Conservation (phyloP, 495 filamentous ascomycete genomes). For the Podospora tetraspora region DNA sequence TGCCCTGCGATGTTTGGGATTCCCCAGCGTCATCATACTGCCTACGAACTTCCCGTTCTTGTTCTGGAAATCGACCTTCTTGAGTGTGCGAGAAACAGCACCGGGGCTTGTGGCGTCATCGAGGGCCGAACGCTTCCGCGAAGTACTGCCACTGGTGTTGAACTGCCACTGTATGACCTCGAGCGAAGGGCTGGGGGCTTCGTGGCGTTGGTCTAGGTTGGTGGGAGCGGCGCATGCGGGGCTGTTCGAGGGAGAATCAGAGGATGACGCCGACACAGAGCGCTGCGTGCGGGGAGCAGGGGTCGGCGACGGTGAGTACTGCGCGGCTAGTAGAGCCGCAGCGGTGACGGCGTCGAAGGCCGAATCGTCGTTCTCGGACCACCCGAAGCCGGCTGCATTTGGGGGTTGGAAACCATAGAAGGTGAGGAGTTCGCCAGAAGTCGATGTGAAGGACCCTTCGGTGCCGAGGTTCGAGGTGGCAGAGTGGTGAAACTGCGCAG, state of each 20-base stretch:
- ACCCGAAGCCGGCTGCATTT: background rate
- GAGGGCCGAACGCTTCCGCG: constrained; percentile 16
- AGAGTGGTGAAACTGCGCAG: background rate
- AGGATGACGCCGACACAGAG: background rate
- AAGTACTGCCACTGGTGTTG: background rate
- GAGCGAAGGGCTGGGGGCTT: background rate
- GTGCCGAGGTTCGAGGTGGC: background rate
- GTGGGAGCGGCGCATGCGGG: background rate
- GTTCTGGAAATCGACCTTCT: constrained; percentile 9
- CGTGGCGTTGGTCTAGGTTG: background rate
- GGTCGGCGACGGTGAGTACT: background rate
- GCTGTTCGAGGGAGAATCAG: background rate
- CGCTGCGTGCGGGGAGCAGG: background rate
- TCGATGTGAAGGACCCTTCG: background rate
- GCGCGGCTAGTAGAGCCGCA: background rate
- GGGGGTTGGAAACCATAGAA: background rate
- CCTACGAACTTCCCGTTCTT: constrained; percentile 18
- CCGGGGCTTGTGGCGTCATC: constrained; percentile 3
- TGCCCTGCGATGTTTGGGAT: constrained; percentile 1
- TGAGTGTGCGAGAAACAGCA: constrained; percentile 11
- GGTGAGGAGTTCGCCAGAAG: background rate
- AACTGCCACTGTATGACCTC: background rate
- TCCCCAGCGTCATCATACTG: constrained; percentile 21
- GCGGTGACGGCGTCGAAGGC: background rate
- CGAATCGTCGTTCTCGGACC: background rate